Conservation (phyloP, 2,329 filamentous ascomycete genomes). For the Talaromyces piceae region DNA sequence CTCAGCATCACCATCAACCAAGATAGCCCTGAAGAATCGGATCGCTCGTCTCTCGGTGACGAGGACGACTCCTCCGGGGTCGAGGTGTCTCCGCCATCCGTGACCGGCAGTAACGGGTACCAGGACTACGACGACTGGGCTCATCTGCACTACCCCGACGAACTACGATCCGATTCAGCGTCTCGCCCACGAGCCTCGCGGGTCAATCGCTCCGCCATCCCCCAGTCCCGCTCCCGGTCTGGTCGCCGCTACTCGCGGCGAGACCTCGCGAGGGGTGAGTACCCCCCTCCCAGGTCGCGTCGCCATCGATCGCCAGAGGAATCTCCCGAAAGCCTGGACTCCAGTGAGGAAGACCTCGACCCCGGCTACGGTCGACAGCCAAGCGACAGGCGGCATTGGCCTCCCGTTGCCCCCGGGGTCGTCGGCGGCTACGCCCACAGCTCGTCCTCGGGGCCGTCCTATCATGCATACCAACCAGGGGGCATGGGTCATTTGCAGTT, state of each 20-base stretch:
- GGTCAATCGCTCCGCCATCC: slow-evolving; percentile 29
- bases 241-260: slow-evolving; percentile 32
- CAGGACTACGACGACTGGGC: slow-evolving; percentile 30
- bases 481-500: slow-evolving; percentile 20
- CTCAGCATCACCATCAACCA: slow-evolving; percentile 38
- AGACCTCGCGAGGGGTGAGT: slow-evolving; percentile 28
- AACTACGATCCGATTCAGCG: slow-evolving; percentile 42
- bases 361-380: slow-evolving; percentile 35
- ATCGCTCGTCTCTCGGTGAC: slow-evolving; percentile 33
- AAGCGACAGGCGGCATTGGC: slow-evolving; percentile 28
- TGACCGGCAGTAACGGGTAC: slow-evolving; percentile 34
- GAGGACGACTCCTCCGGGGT: slow-evolving; percentile 38
- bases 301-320: slow-evolving; percentile 43
- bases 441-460: slow-evolving; percentile 34
- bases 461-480: slow-evolving; percentile 26
- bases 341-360: slow-evolving; percentile 53
- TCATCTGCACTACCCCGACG: slow-evolving; percentile 36
- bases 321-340: slow-evolving; percentile 57
- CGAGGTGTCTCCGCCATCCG: slow-evolving; percentile 35
- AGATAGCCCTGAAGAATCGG: slow-evolving; percentile 30
- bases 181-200: slow-evolving; percentile 36
- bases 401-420: slow-evolving; percentile 20
- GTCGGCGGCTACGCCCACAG: slow-evolving; percentile 32
- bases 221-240: slow-evolving; percentile 29
- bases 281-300: slow-evolving; percentile 22